phyloP scores from a whole-genome alignment of 306 rosid species.

The Herpetospermum pedunculosum region DNA sequence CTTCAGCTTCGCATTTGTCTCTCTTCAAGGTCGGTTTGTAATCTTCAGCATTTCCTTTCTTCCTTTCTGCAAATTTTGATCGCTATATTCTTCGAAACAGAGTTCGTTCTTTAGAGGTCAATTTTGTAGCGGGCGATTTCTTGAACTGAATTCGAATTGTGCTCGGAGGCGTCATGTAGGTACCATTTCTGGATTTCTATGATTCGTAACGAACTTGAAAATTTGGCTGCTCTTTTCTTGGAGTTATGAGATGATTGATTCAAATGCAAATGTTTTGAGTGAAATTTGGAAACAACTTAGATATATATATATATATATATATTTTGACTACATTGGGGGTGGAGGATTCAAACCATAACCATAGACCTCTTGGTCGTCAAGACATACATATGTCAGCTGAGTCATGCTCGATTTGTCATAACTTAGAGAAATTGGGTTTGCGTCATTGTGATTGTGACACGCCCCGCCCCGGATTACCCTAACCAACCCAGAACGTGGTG shows the following conservation, averaged over 20 bases:
- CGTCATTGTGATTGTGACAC: too few species aligned
- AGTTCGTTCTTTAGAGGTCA: slow-evolving; percentile 47
- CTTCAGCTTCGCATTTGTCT: slow-evolving; percentile 25
- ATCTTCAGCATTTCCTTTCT: neutral
- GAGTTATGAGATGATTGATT: neutral
- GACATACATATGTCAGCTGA: too few species aligned
- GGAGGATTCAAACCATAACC: too few species aligned
- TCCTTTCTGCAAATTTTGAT: neutral
- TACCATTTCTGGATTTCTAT: slow-evolving; percentile 5
- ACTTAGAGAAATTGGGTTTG: too few species aligned
- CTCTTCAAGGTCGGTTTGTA: slow-evolving; percentile 26
- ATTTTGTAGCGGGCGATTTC: slow-evolving; percentile 21
- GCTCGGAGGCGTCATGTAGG: slow-evolving; percentile 44
- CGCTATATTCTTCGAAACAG: slow-evolving; percentile 19
- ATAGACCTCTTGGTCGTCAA: too few species aligned
- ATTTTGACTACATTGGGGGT: too few species aligned
- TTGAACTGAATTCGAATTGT: slow-evolving; percentile 22
- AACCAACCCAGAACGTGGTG: too few species aligned
- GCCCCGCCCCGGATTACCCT: too few species aligned
- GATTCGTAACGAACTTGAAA: neutral
- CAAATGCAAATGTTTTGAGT: neutral
- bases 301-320: too few species aligned
- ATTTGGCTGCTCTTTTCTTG: neutral
- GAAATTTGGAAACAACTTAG: too few species aligned
- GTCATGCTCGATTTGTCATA: too few species aligned